These are phyloP conservation scores for Fibroporia radiculosa DNA, from an alignment of 768 basidiomycete species.

Conservation along the genomic window DNA sequence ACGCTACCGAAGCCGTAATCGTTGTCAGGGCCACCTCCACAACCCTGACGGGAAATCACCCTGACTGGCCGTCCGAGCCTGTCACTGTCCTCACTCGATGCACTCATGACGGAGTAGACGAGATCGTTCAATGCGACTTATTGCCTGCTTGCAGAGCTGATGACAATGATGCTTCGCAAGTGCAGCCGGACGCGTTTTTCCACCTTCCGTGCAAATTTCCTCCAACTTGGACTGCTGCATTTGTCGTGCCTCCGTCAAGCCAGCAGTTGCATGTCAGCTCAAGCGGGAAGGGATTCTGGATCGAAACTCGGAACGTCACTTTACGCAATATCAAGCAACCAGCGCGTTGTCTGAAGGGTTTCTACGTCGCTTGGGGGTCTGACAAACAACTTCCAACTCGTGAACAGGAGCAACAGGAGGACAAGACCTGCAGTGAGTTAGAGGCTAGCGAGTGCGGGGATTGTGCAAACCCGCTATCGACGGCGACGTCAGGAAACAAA, in stretches of 20 bases:
- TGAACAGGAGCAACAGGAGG: not conserved
- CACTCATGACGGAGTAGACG: conserved; percentile 17
- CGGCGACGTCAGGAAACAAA: conserved; percentile 12
- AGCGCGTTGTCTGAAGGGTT: conserved; percentile 25
- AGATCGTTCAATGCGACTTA: conserved; percentile 24
- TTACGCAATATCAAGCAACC: conserved; percentile 20
- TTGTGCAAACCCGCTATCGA: not conserved
- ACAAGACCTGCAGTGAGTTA: too few species aligned
- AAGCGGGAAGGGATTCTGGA: conserved; percentile 30
- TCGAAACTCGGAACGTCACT: conserved; percentile 26
- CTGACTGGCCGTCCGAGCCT: conserved; percentile 24
- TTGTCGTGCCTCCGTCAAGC: conserved; percentile 23
- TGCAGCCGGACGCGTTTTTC: conserved; percentile 4
- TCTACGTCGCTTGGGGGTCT: conserved; percentile 22
- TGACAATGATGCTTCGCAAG: not conserved
- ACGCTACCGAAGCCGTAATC: conserved; percentile 21
- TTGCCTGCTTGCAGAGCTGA: conserved; percentile 10
- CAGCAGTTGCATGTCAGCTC: conserved; percentile 18
- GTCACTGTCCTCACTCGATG: conserved; percentile 25
- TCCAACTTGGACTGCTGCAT: conserved; percentile 13
- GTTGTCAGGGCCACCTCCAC: conserved; percentile 14
- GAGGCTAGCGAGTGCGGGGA: too few species aligned
- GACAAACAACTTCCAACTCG: too few species aligned
- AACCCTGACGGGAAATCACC: conserved; percentile 12
- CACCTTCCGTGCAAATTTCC: conserved; percentile 25